These are phyloP conservation scores for Eimeria mitis DNA, from an alignment of 169 alveolate species.

Conservation along the genomic window DNA sequence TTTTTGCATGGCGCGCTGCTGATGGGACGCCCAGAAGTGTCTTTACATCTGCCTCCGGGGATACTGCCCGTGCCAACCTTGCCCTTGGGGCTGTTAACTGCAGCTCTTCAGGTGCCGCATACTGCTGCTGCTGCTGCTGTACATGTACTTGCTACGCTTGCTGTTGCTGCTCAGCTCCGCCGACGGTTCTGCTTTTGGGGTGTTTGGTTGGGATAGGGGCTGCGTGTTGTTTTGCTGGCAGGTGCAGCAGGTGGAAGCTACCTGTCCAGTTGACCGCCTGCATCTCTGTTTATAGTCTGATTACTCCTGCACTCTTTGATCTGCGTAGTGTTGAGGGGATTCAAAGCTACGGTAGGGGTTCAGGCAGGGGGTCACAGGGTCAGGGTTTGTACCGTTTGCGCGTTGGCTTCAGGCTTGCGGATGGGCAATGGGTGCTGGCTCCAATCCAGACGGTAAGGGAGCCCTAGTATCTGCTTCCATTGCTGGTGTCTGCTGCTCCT, in stretches of 20 bases:
- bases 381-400: neutral
- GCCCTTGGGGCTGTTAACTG: conserved; percentile 52
- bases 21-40: conserved; percentile 38
- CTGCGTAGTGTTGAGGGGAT: neutral
- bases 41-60: conserved; percentile 28
- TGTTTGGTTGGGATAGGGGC: neutral
- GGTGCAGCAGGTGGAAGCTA: neutral
- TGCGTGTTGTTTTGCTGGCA: neutral
- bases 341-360: neutral
- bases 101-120: conserved; percentile 27
- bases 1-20: conserved; percentile 54
- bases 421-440: conserved; percentile 52
- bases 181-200: neutral
- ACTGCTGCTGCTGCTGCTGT: neutral
- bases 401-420: conserved; percentile 28
- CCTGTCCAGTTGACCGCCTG: neutral
- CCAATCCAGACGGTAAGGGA: neutral
- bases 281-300: neutral
- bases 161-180: neutral
- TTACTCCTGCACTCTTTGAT: neutral
- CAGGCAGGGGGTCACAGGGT: neutral
- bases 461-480: neutral
- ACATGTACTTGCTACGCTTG: neutral
- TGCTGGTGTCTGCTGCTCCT: neutral
- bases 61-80: conserved; percentile 14